Conservation (phyloP, 2,329 filamentous ascomycete species). For the Thielaviopsis euricoi region DNA sequence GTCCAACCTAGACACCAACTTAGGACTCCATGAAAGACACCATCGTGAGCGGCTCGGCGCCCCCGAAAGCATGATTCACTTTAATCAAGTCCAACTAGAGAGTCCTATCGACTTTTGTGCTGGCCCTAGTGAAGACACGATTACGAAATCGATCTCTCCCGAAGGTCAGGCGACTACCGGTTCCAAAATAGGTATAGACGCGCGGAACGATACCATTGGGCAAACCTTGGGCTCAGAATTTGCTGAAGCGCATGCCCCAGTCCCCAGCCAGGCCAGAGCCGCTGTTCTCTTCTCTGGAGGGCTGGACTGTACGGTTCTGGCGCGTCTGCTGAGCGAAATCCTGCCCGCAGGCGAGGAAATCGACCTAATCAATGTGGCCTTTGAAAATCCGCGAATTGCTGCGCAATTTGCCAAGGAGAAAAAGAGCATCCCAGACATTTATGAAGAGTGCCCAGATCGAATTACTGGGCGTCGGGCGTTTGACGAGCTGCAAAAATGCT, state of each 20-base stretch:
- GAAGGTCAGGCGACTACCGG: no score
- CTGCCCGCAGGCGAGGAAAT: constrained; percentile 52
- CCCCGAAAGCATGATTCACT: no score
- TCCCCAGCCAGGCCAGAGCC: constrained; percentile 30
- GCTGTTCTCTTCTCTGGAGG: constrained; percentile 88
- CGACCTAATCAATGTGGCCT: constrained; percentile 88
- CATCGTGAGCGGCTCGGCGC: no score
- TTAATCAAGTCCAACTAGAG: no score
- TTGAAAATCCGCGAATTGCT: constrained; percentile 73
- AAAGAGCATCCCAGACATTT: constrained; percentile 29
- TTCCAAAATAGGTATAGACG: no score
- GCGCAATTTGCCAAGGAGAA: constrained; percentile 29
- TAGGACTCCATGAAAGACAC: no score
- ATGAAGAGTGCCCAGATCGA: constrained; percentile 79
- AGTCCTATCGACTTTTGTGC: no score
- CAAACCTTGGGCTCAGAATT: constrained; percentile 13
- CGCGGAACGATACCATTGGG: background rate
- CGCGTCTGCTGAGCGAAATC: constrained; percentile 62
- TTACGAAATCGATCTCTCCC: no score
- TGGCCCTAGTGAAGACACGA: no score
- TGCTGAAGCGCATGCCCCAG: constrained; percentile 13
- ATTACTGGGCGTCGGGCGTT: constrained; percentile 69
- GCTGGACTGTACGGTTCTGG: constrained; percentile 79
- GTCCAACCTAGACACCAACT: no score
- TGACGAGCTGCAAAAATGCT: constrained; percentile 53